Evolutionary conservation across 108 stramenopile genomes (phyloP).

Genomic region (Mediolabrus comicus): DNA sequence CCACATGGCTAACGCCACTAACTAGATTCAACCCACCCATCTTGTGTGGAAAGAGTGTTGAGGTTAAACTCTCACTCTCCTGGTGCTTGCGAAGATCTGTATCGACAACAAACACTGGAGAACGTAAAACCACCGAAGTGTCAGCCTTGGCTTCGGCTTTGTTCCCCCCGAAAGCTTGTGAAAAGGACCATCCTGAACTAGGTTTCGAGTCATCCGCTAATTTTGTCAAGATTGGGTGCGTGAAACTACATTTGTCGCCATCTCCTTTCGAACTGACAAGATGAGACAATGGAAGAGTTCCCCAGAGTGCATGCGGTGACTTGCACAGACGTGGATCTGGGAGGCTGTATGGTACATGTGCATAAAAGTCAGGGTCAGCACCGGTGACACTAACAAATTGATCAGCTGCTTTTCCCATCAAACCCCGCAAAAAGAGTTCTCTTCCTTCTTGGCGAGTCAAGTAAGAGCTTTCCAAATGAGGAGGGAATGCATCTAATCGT

Average conservation of each 20-base stretch:
- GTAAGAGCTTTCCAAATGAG: constrained; percentile 76
- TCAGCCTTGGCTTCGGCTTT: not conserved
- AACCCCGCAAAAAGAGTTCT: constrained; percentile 56
- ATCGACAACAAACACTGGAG: constrained; percentile 62
- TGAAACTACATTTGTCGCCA: constrained; percentile 45
- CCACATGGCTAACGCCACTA: constrained; percentile 62
- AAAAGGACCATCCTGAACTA: not conserved
- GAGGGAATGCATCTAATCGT: constrained; percentile 73
- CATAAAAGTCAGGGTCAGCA: constrained; percentile 76
- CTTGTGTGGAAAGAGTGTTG: constrained; percentile 69
- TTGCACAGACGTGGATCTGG: constrained; percentile 66
- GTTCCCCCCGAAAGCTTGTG: not conserved
- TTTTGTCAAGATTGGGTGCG: constrained; percentile 47
- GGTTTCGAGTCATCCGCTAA: not conserved
- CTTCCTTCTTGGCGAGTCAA: constrained; percentile 75
- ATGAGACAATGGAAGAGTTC: constrained; percentile 67
- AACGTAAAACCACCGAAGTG: constrained; percentile 8
- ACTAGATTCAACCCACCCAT: constrained; percentile 74
- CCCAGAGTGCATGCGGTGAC: constrained; percentile 89
- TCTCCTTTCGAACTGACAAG: constrained; percentile 16
- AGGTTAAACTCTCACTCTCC: constrained; percentile 65
- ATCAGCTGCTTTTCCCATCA: constrained; percentile 28
- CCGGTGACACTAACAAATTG: constrained; percentile 58
- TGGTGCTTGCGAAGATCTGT: constrained; percentile 86
- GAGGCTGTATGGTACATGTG: constrained; percentile 65